Conservation (phyloP, 345 rosid species). For the Bruguiera sexangula region DNA sequence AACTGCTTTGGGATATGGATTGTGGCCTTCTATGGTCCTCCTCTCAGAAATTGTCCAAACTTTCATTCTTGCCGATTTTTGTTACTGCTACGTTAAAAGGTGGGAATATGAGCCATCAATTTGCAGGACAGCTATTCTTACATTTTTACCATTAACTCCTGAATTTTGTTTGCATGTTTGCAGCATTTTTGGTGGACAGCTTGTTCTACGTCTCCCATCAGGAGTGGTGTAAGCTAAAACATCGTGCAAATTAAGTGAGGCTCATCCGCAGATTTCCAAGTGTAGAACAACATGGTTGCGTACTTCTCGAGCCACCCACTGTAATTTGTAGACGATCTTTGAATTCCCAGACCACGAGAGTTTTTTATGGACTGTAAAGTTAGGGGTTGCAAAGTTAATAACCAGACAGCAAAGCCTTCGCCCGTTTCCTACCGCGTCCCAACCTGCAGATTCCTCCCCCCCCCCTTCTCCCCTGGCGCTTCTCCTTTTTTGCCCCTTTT, state of each 20-base stretch:
- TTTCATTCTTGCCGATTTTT: conserved; percentile 95
- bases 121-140: not conserved
- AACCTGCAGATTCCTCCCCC: no score
- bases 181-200: conserved; percentile 99
- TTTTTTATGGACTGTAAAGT: not conserved
- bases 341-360: not conserved
- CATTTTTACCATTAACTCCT: not conserved
- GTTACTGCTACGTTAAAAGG: conserved; percentile 94
- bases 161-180: conserved; percentile 10
- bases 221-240: conserved; percentile 77
- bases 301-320: not conserved
- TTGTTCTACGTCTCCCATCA: conserved; percentile 93
- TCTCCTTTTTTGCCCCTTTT: no score
- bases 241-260: not conserved
- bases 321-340: not conserved
- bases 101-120: conserved; percentile 3
- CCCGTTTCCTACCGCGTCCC: no score
- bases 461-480: no score
- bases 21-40: conserved; percentile 99
- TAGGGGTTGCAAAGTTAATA: not conserved
- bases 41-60: conserved; percentile 96
- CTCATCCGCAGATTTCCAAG: not conserved
- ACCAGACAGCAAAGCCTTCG: no score
- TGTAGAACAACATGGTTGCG: not conserved
- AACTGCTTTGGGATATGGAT: conserved; percentile 89